Conservation (phyloP, 2,329 filamentous ascomycete species). For the Botrytis aclada region DNA sequence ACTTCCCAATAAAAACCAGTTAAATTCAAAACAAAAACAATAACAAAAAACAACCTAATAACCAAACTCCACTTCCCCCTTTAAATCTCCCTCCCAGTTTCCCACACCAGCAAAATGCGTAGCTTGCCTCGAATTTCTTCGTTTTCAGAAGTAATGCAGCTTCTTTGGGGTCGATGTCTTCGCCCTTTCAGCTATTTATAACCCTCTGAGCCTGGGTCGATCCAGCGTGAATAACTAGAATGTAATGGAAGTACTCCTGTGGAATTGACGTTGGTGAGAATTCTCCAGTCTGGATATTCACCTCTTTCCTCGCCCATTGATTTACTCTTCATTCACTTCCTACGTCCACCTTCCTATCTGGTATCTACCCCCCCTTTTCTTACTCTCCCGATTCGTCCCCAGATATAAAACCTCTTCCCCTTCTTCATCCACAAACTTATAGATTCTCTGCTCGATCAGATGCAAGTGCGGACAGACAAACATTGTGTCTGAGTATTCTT, state of each 20-base stretch:
- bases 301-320: background rate
- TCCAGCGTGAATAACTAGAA: background rate
- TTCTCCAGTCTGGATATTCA: background rate
- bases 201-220: background rate
- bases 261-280: background rate
- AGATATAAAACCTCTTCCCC: background rate
- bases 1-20: background rate
- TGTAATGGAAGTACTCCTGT: background rate
- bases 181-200: background rate
- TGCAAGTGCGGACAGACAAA: background rate
- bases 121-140: background rate
- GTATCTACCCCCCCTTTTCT: too few relatives aligned
- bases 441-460: too few relatives aligned
- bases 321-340: background rate
- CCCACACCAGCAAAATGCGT: background rate
- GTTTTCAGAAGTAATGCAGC: background rate
- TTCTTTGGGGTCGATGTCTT: accelerated
- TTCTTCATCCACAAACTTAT: too few relatives aligned
- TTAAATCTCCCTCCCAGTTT: background rate
- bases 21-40: too few relatives aligned
- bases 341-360: background rate
- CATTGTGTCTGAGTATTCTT: accelerated
- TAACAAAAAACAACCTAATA: background rate
- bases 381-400: background rate
- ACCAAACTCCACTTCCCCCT: too few relatives aligned